phyloP scores from a whole-genome alignment of 257 asterid species.

The Solanum stenotomum region DNA sequence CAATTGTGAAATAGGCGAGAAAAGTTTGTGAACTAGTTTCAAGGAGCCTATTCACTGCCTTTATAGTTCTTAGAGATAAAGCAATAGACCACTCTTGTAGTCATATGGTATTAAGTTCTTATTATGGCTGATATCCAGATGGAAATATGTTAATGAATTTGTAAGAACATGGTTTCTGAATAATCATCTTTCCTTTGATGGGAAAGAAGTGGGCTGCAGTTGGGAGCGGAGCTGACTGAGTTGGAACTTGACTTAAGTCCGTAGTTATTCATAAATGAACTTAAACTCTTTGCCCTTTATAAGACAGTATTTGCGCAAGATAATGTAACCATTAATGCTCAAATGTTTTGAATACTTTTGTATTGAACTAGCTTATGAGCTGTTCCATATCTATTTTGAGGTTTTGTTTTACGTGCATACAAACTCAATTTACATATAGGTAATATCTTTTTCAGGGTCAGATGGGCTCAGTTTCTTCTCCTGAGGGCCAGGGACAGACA shows the following conservation, averaged over 20 bases:
- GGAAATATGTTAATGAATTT: background rate
- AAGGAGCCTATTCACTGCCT: background rate
- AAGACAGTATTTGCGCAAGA: background rate
- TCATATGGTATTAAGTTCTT: background rate
- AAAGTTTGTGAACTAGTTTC: background rate
- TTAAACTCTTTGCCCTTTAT: background rate
- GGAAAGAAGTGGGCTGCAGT: background rate
- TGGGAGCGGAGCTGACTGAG: background rate
- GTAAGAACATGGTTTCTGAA: background rate
- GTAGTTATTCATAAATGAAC: background rate
- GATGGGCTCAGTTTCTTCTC: slow-evolving; percentile 59
- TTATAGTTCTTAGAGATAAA: background rate
- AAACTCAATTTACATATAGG: background rate
- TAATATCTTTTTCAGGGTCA: slow-evolving; percentile 51
- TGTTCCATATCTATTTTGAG: background rate
- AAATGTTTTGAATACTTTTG: background rate
- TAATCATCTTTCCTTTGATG: background rate
- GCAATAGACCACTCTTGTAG: background rate
- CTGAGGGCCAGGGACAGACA: slow-evolving; percentile 57
- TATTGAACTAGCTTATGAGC: background rate
- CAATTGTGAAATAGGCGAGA: background rate
- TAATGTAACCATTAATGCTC: background rate
- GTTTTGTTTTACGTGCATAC: background rate
- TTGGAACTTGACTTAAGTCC: background rate
- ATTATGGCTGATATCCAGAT: background rate